phyloP scores from a whole-genome alignment of 306 rosid genomes.

The Sesbania bispinosa region DNA sequence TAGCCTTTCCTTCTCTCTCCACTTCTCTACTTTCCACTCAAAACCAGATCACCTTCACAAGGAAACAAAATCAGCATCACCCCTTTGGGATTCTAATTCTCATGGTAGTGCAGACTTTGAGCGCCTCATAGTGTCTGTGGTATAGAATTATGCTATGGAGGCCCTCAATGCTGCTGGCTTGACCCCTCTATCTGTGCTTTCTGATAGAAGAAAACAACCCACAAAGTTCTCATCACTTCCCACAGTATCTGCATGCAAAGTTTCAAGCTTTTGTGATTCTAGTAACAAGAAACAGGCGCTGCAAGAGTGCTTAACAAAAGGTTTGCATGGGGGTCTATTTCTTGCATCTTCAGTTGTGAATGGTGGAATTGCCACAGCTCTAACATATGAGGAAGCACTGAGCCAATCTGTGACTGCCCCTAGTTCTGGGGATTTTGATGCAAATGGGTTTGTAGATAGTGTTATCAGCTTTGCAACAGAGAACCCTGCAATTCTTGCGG shows the following conservation, averaged over 20 bases:
- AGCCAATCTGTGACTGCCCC: conserved; percentile 32
- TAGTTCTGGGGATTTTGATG: conserved; percentile 45
- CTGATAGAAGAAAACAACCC: conserved; percentile 56
- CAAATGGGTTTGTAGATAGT: conserved; percentile 48
- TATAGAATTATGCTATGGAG: conserved; percentile 80
- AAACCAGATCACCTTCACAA: conserved; percentile 1
- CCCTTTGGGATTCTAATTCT: conserved; percentile 4
- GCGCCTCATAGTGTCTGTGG: conserved; percentile 7
- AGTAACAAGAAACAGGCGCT: conserved; percentile 27
- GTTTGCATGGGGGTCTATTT: conserved; percentile 48
- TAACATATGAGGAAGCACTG: conserved; percentile 82
- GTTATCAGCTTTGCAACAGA: conserved; percentile 56
- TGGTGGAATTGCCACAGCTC: conserved; percentile 59
- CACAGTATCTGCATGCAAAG: conserved; percentile 39
- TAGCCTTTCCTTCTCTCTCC: neutral
- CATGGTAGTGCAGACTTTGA: conserved; percentile 13
- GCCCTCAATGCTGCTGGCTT: conserved; percentile 85
- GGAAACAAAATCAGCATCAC: conserved; percentile 9
- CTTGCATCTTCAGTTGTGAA: conserved; percentile 57
- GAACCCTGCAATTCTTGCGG: conserved; percentile 68
- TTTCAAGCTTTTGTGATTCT: conserved; percentile 37
- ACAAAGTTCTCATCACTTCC: conserved; percentile 45
- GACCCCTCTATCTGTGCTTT: conserved; percentile 74
- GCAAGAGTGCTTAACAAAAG: conserved; percentile 26
- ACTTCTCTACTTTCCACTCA: conserved; percentile 24